Conservation (phyloP, 2,329 filamentous ascomycete genomes). For the Claviceps digitariae region DNA sequence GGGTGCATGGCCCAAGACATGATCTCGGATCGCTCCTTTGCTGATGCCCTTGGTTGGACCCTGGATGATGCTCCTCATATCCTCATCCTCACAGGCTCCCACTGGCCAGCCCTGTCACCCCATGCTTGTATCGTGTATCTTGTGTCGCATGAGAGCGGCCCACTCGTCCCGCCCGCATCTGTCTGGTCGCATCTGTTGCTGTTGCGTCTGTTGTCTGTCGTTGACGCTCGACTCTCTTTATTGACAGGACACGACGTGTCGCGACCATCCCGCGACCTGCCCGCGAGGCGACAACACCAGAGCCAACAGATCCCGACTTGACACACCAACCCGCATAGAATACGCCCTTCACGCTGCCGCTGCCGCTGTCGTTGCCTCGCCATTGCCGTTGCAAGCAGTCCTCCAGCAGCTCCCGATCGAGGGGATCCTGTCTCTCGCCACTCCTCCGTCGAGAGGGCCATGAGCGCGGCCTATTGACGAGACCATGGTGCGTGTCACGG, state of each 20-base stretch:
- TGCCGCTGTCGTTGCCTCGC: too few species aligned
- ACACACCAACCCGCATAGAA: not conserved
- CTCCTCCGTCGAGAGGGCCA: slow-evolving; percentile 3
- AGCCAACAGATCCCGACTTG: not conserved
- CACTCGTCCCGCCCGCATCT: slow-evolving; percentile 2
- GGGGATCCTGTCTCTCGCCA: not conserved
- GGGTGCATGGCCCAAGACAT: not conserved
- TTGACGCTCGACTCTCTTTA: not conserved
- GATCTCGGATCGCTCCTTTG: not conserved
- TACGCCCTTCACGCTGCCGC: not conserved
- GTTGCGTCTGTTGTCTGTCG: slow-evolving; percentile 2
- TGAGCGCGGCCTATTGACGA: slow-evolving; percentile 16
- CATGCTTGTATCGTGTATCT: too few species aligned
- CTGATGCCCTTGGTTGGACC: not conserved
- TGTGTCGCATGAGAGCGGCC: not conserved
- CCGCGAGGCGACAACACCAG: not conserved
- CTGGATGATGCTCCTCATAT: too few species aligned
- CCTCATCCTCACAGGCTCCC: not conserved
- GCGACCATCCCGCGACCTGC: not conserved
- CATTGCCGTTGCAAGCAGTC: not conserved
- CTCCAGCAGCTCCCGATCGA: not conserved
- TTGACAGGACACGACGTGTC: not conserved
- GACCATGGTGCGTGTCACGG: slow-evolving; percentile 72
- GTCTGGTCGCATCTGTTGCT: not conserved
- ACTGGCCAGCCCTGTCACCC: too few species aligned